phyloP scores from a whole-genome alignment of 768 basidiomycete species.

The Suillus variegatus region DNA sequence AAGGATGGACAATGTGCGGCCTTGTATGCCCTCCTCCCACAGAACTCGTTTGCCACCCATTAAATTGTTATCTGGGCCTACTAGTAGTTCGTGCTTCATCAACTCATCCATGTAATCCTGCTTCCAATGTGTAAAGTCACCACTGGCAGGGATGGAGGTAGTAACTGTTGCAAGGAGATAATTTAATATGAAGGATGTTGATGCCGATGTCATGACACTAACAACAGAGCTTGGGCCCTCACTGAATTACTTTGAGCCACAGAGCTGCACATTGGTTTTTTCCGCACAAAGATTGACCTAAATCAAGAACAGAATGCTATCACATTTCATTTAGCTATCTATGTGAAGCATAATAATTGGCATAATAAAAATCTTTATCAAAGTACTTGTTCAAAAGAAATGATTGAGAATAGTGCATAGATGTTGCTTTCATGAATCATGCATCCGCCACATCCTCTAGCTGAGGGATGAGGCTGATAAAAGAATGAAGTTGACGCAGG shows the following conservation, averaged over 20 bases:
- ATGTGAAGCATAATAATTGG: not conserved
- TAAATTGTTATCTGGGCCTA: not conserved
- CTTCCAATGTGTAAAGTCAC: not conserved
- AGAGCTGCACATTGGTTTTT: too few relatives aligned
- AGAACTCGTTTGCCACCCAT: not conserved
- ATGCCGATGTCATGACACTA: too few relatives aligned
- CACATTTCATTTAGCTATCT: too few relatives aligned
- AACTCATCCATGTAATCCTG: not conserved
- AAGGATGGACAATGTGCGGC: not conserved
- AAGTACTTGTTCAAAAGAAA: conserved; percentile 37
- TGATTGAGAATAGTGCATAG: conserved; percentile 18
- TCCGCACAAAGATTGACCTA: too few relatives aligned
- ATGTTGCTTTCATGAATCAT: conserved; percentile 23
- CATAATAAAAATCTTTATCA: conserved; percentile 29
- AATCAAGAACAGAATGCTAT: too few relatives aligned
- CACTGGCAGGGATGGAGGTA: not conserved
- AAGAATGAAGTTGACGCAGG: conserved; percentile 20
- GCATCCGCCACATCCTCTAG: conserved; percentile 27
- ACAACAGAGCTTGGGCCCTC: too few relatives aligned
- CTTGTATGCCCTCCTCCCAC: not conserved
- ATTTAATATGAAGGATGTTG: too few relatives aligned
- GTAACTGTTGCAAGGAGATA: not conserved
- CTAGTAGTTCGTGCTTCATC: not conserved
- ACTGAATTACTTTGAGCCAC: too few relatives aligned
- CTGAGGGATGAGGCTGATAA: conserved; percentile 29